phyloP scores from a whole-genome alignment of 768 basidiomycete genomes.

The Podaxis sp. region DNA sequence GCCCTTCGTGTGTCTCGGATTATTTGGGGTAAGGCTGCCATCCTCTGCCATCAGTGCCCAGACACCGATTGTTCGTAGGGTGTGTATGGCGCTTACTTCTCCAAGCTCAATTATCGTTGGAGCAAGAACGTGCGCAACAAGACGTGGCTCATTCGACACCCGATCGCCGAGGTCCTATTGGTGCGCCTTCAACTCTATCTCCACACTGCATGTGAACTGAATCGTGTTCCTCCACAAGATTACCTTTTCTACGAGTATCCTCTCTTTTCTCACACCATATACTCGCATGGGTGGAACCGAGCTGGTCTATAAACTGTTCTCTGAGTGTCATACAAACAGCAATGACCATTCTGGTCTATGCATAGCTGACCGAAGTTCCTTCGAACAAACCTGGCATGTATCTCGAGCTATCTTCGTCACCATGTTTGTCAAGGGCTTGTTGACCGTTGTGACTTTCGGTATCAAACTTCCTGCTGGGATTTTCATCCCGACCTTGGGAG shows the following conservation, averaged over 20 bases:
- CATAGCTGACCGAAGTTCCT: slow-evolving; percentile 57
- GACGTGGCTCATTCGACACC: slow-evolving; percentile 79
- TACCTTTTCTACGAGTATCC: slow-evolving; percentile 69
- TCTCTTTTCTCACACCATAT: slow-evolving; percentile 88
- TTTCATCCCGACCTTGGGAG: slow-evolving; percentile 94
- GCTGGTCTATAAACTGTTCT: slow-evolving; percentile 88
- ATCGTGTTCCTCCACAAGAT: slow-evolving; percentile 45
- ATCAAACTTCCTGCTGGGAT: slow-evolving; percentile 92
- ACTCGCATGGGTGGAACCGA: slow-evolving; percentile 95
- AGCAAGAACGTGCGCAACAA: slow-evolving; percentile 76
- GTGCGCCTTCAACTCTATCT: slow-evolving; percentile 40
- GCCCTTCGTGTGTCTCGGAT: slow-evolving; percentile 82
- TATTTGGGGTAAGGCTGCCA: slow-evolving; percentile 71
- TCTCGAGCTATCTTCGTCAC: slow-evolving; percentile 69
- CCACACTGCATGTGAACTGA: slow-evolving; percentile 6
- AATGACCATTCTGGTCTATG: slow-evolving; percentile 71
- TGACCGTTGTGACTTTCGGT: slow-evolving; percentile 91
- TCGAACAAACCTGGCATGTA: slow-evolving; percentile 58
- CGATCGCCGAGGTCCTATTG: slow-evolving; percentile 79
- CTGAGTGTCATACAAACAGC: slow-evolving; percentile 68
- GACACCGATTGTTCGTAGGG: slow-evolving; percentile 49
- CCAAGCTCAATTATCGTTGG: slow-evolving; percentile 90
- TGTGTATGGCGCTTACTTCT: slow-evolving; percentile 91
- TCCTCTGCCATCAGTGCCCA: not conserved
- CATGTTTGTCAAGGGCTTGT: slow-evolving; percentile 74